Percentiles rank a stretch among this genome's conserved stretches.
Conservation (phyloP, 495 filamentous ascomycete species). For the Xylaria nigripes region DNA sequence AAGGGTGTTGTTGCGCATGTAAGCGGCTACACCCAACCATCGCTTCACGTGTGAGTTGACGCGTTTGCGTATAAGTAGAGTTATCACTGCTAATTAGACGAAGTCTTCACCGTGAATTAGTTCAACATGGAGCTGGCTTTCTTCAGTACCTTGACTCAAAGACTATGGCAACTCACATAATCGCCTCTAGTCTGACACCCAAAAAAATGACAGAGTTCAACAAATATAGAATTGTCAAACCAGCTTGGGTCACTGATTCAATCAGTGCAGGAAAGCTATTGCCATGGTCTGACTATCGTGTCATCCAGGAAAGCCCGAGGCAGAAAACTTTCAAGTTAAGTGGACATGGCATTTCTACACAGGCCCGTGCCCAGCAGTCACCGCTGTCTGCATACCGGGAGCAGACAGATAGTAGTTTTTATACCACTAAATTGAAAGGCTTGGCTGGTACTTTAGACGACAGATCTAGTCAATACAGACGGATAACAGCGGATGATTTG, state of each 20-base stretch:
- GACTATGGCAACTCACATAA: slow-evolving; percentile 89
- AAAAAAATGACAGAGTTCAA: slow-evolving; percentile 85
- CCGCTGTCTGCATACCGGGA: slow-evolving; percentile 54
- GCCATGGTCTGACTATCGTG: slow-evolving; percentile 75
- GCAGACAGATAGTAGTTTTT: slow-evolving; percentile 70
- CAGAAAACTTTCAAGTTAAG: slow-evolving; percentile 64
- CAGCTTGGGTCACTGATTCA: slow-evolving; percentile 92
- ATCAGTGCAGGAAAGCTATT: slow-evolving; percentile 69
- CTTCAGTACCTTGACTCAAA: slow-evolving; percentile 93
- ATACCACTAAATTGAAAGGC: slow-evolving; percentile 58
- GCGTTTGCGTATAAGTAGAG: not conserved
- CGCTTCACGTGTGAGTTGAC: slow-evolving; percentile 55
- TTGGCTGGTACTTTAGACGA: slow-evolving; percentile 17
- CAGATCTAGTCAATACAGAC: slow-evolving; percentile 7
- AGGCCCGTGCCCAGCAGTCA: slow-evolving; percentile 45
- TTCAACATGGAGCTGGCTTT: slow-evolving; percentile 85
- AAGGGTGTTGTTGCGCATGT: slow-evolving; percentile 82
- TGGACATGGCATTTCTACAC: slow-evolving; percentile 58
- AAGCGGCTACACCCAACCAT: slow-evolving; percentile 89
- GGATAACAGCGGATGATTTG: not conserved
- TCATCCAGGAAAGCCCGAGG: slow-evolving; percentile 72
- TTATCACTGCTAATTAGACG: not conserved
- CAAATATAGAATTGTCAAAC: slow-evolving; percentile 85
- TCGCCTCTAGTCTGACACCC: slow-evolving; percentile 78
- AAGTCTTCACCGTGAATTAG: slow-evolving; percentile 68